Evolutionary conservation across 2,329 filamentous ascomycete species (phyloP), one percentile per base, ranked within the genome.

Genomic region (Colletotrichum ledebouriae): DNA sequence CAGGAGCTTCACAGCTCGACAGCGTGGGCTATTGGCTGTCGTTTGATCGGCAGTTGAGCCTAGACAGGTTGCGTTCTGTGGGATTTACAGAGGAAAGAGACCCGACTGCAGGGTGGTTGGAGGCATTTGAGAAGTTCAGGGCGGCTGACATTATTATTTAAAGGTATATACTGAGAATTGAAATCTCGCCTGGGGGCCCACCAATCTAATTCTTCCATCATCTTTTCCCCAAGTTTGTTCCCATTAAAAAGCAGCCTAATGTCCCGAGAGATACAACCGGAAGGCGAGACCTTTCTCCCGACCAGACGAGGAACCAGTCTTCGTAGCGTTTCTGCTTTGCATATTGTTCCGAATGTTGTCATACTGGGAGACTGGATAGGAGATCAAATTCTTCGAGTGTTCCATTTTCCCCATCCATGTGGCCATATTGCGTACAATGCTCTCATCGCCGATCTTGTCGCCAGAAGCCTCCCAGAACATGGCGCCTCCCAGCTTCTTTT

Each of bases 391-490:
- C 41, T 37, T 33, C 12, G 63, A 62, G 10, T 13, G 34, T 7
- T 69, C 67, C 11, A 56, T 22, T 12, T 52, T 57, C 6, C 57
- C 63, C 46, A 69, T 46, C 39, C 44, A 49, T 4, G 33, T 47
- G 10, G 66, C 66, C 55, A 60, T 60, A 2, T 25, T 59, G 15
- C 25, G 62, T 12, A 69, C 66, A 9, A 69, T 56, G 12, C 61
- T 69, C 56, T 85, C 84, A 11, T 78, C 78, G 17, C 85, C 87
- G 3, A 74, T 83, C 73, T 85, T 85, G 76, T 97, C 93, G 9
- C 85, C 89, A 68, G 89, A 92, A 10, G 87, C 89, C 77, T 96
- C 92, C 93, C 93, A 97, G 86, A 92, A 97, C 92, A 96, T 95
- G 42, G 87, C 89, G 39, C 93, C 93, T 3, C 90, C 92, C 1